These are phyloP conservation scores for Calonectria pseudoreteaudii DNA, from an alignment of 2,329 filamentous ascomycete species.

Conservation along the genomic window DNA sequence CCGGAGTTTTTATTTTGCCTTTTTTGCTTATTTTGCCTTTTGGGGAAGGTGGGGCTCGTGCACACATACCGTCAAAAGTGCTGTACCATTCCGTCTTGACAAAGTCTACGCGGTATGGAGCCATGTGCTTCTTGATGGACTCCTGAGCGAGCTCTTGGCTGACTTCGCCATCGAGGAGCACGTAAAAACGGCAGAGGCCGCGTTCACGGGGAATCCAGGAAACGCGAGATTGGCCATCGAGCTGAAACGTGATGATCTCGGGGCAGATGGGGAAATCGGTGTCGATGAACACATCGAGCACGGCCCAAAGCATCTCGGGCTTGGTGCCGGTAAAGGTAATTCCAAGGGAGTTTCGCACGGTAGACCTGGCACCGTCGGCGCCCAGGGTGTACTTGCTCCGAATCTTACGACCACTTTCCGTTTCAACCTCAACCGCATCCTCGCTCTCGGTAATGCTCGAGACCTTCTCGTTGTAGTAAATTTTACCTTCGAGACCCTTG, in stretches of 20 bases:
- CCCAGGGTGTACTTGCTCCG: conserved; percentile 59
- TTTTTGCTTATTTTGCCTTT: not conserved
- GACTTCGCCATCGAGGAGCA: conserved; percentile 59
- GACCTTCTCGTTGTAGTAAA: conserved; percentile 55
- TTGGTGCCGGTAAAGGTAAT: conserved; percentile 59
- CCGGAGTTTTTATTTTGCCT: not conserved
- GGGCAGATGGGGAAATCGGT: conserved; percentile 59
- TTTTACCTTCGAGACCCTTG: conserved; percentile 45
- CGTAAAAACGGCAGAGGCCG: conserved; percentile 60
- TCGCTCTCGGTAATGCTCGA: conserved; percentile 67
- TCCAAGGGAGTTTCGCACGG: conserved; percentile 54
- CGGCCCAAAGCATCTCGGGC: conserved; percentile 63
- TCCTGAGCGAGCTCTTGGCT: conserved; percentile 53
- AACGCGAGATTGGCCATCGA: conserved; percentile 58
- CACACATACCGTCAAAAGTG: conserved; percentile 57
- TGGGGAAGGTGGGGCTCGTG: too few species aligned
- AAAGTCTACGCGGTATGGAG: conserved; percentile 57
- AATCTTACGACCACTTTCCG: conserved; percentile 47
- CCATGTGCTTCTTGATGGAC: conserved; percentile 58
- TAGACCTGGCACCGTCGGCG: conserved; percentile 64
- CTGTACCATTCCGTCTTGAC: conserved; percentile 61
- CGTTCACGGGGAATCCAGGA: conserved; percentile 62
- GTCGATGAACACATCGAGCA: conserved; percentile 61
- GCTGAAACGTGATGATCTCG: conserved; percentile 61
- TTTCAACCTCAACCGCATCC: conserved; percentile 56